Evolutionary conservation across 2,329 filamentous ascomycete species (phyloP).

Genomic region (Colletotrichum theobromicola): DNA sequence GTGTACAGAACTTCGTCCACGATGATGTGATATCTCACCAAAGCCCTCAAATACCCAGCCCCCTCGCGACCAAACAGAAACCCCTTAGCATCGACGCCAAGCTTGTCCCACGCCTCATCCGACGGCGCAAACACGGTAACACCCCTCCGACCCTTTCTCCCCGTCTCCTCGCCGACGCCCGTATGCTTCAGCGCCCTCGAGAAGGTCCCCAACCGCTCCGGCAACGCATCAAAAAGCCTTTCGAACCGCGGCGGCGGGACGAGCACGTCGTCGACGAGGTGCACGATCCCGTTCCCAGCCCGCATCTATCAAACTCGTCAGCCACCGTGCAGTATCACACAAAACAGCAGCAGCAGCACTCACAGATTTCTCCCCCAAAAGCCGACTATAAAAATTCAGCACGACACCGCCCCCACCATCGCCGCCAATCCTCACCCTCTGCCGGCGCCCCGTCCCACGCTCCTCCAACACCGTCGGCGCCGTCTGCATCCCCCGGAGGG

Average conservation of each 20-base stretch:
- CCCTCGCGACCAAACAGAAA: neutral
- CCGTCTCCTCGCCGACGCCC: neutral
- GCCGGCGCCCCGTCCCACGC: neutral
- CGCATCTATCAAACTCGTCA: neutral
- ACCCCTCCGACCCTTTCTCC: neutral
- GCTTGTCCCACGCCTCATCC: neutral
- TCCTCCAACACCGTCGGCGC: neutral
- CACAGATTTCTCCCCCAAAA: neutral
- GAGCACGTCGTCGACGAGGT: constrained; percentile 13
- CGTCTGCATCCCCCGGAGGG: neutral
- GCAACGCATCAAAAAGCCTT: neutral
- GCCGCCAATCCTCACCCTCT: neutral
- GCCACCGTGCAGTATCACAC: neutral
- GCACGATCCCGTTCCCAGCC: neutral
- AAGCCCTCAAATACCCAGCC: neutral
- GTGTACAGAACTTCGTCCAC: neutral
- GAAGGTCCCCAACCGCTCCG: neutral
- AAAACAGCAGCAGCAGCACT: neutral
- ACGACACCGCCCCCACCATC: neutral
- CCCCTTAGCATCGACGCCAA: neutral
- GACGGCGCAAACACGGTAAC: constrained; percentile 8
- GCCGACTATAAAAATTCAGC: neutral
- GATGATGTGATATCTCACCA: constrained; percentile 7
- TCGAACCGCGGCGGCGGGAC: constrained; percentile 9
- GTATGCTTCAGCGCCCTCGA: neutral